Evolutionary conservation across 2,329 filamentous ascomycete species (phyloP).

Genomic region (Pezicula rhizophila): DNA sequence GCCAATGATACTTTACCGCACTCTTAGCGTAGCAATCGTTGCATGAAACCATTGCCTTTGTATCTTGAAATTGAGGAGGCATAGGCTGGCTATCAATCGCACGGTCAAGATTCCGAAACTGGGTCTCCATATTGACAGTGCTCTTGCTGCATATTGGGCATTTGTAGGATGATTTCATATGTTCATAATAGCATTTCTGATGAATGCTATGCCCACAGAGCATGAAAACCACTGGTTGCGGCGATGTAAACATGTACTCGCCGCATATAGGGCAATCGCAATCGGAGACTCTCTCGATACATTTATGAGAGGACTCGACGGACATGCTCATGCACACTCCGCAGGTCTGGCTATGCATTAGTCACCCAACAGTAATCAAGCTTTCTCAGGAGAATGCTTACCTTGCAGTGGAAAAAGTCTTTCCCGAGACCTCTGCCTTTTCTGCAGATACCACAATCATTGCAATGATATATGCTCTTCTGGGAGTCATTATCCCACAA

Average conservation of each 20-base stretch:
- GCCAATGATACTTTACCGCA: constrained; percentile 85
- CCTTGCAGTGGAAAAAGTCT: constrained; percentile 98
- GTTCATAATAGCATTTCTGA: constrained; percentile 77
- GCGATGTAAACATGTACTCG: constrained; percentile 93
- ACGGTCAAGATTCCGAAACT: constrained; percentile 85
- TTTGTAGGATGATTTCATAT: constrained; percentile 87
- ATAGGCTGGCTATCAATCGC: constrained; percentile 87
- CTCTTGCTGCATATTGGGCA: constrained; percentile 96
- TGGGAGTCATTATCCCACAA: constrained; percentile 91
- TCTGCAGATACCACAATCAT: constrained; percentile 91
- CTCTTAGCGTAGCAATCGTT: constrained; percentile 92
- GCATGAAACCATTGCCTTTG: constrained; percentile 78
- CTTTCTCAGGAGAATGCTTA: constrained; percentile 34
- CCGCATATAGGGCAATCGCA: constrained; percentile 96
- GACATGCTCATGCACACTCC: constrained; percentile 90
- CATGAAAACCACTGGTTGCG: constrained; percentile 86
- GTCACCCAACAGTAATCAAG: constrained; percentile 1
- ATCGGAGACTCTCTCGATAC: constrained; percentile 89
- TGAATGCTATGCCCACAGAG: constrained; percentile 95
- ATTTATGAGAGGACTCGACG: constrained; percentile 79
- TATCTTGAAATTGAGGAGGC: constrained; percentile 75
- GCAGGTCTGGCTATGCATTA: constrained; percentile 57
- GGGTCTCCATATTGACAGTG: constrained; percentile 93
- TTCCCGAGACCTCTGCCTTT: constrained; percentile 88
- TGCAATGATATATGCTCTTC: constrained; percentile 93